A percentile compares a stretch with the other conserved stretches of the same genome.
Evolutionary conservation across 208 protist genomes (phyloP).

Genomic region (Leishmania major): DNA sequence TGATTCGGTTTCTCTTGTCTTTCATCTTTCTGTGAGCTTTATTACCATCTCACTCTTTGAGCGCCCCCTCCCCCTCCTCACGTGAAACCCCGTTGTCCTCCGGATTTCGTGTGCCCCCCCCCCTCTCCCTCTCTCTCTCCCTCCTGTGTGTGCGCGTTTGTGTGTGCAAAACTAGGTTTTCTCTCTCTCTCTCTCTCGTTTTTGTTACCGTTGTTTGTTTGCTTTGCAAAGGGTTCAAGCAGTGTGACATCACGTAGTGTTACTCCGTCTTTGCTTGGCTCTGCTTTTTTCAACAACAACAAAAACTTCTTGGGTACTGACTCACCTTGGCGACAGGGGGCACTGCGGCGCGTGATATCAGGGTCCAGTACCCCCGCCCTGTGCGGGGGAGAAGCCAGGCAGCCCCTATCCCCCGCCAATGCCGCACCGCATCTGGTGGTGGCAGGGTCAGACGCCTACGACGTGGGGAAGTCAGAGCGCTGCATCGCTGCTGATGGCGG

Average conservation of each 20-base stretch:
- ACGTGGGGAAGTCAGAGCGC: not conserved
- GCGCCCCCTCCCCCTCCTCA: not conserved
- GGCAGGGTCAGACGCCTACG: not conserved
- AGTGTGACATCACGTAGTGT: not conserved
- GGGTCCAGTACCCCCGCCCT: not conserved
- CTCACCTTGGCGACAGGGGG: not conserved
- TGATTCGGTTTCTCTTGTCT: slow-evolving; percentile 21
- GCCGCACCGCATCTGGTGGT: not conserved
- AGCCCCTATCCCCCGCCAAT: not conserved
- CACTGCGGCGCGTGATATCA: not conserved
- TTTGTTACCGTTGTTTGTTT: not conserved
- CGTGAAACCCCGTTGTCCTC: not conserved
- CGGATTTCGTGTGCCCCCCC: not conserved
- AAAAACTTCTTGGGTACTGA: not conserved
- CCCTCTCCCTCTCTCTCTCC: not conserved
- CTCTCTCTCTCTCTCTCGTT: not conserved
- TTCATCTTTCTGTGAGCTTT: no score
- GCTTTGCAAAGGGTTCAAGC: not conserved
- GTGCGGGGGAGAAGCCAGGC: not conserved
- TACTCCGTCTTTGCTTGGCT: not conserved
- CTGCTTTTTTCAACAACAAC: not conserved
- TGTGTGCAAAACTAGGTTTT: not conserved
- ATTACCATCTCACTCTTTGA: not conserved
- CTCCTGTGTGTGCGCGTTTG: not conserved
- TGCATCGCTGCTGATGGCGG: not conserved